Percentiles rank a stretch among this genome's conserved stretches.
phyloP scores from a whole-genome alignment of 306 rosid genomes.

The Calophaca sinica region DNA sequence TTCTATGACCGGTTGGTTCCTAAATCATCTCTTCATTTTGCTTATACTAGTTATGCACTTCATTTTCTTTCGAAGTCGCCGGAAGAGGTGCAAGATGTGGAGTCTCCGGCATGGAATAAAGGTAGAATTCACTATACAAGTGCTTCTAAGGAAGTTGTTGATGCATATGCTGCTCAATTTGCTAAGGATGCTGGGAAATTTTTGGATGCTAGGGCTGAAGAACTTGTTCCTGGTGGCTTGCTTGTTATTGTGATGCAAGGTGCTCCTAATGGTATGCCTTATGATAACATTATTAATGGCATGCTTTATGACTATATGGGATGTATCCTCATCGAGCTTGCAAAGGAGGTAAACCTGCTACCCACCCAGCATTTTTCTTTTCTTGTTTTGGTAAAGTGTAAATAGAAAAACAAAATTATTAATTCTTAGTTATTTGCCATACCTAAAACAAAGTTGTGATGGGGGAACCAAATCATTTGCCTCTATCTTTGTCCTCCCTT shows the following conservation, averaged over 20 bases:
- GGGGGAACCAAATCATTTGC: too few relatives aligned
- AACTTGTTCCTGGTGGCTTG: conserved; percentile 58
- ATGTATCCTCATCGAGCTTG: conserved; percentile 54
- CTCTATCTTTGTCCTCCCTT: neutral
- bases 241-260: conserved; percentile 54
- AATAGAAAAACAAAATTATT: neutral
- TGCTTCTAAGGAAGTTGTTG: conserved; percentile 48
- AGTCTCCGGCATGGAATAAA: conserved; percentile 49
- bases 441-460: neutral
- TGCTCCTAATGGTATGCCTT: conserved; percentile 38
- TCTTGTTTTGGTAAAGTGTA: neutral
- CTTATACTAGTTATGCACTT: conserved; percentile 22
- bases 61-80: conserved; percentile 59
- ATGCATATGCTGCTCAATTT: conserved; percentile 53
- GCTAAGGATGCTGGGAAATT: conserved; percentile 40
- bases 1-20: conserved; percentile 54
- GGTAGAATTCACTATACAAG: conserved; percentile 57
- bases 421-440: neutral
- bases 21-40: conserved; percentile 52
- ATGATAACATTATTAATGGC: conserved; percentile 34
- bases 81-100: conserved; percentile 29
- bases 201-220: conserved; percentile 56
- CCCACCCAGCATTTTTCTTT: neutral
- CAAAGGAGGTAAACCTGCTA: conserved; percentile 49
- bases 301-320: conserved; percentile 45